These are phyloP conservation scores for Aspergillus arachidicola DNA, from an alignment of 2,329 filamentous ascomycete species.

Conservation along the genomic window DNA sequence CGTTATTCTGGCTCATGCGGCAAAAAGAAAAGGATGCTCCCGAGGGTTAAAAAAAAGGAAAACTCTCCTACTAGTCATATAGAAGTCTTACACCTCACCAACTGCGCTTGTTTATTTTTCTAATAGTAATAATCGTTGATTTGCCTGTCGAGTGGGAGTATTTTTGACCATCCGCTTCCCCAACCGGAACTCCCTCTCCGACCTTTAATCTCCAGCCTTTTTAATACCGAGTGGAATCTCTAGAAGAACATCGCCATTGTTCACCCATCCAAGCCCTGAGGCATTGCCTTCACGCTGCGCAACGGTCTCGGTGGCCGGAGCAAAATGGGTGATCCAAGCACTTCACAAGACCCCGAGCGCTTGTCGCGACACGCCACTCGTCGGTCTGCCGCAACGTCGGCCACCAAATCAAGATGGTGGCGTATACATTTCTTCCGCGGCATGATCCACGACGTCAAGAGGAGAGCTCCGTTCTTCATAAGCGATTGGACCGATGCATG, in stretches of 20 bases:
- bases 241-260: neutral
- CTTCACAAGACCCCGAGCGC: neutral
- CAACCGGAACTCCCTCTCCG: neutral
- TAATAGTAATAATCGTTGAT: neutral
- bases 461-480: constrained; percentile 73
- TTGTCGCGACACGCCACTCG: neutral
- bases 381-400: constrained; percentile 5
- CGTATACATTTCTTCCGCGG: constrained; percentile 73
- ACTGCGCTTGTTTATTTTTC: neutral
- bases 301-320: neutral
- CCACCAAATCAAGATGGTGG: constrained; percentile 64
- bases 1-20: neutral
- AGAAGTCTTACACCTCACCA: neutral
- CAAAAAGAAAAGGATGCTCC: neutral
- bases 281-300: too few species aligned
- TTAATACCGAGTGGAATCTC: neutral
- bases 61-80: neutral
- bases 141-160: neutral
- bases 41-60: neutral
- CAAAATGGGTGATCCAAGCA: neutral
- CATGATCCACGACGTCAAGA: constrained; percentile 76
- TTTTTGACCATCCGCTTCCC: neutral
- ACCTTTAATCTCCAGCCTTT: neutral
- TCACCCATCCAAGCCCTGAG: neutral
- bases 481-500: constrained; percentile 86